phyloP scores from a whole-genome alignment of 2,329 filamentous ascomycete genomes.

The Fusarium sororula region DNA sequence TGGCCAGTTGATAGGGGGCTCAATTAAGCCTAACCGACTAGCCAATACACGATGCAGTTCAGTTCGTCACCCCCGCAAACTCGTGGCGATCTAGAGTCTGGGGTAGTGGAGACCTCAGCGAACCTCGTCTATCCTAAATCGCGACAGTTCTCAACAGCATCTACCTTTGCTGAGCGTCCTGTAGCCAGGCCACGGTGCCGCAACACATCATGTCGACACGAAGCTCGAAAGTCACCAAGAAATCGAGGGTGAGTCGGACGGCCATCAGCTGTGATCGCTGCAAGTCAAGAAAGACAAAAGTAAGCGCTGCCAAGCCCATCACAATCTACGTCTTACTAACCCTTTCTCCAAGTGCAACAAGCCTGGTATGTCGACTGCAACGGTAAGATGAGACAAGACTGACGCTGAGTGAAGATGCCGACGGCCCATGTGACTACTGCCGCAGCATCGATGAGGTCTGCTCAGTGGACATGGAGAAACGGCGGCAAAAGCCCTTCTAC shows the following conservation, averaged over 20 bases:
- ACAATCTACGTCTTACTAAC: not conserved
- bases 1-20: not conserved
- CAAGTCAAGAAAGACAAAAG: not conserved
- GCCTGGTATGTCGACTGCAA: accelerated
- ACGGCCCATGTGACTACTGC: not conserved
- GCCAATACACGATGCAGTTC: not conserved
- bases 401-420: not conserved
- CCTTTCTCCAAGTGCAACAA: not conserved
- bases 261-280: not conserved
- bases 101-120: not conserved
- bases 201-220: not conserved
- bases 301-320: not conserved
- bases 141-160: too few relatives aligned
- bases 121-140: not conserved
- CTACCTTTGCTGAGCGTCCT: not conserved
- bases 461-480: not conserved
- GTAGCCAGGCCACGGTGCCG: accelerated
- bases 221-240: not conserved
- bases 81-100: not conserved
- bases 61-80: not conserved
- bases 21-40: not conserved
- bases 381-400: accelerated
- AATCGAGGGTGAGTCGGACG: not conserved
- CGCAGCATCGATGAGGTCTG: not conserved
- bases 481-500: not conserved